A percentile compares a stretch with the other conserved stretches of the same genome.
Conservation (phyloP, 345 rosid genomes). For the Rhodamnia rubescens region DNA sequence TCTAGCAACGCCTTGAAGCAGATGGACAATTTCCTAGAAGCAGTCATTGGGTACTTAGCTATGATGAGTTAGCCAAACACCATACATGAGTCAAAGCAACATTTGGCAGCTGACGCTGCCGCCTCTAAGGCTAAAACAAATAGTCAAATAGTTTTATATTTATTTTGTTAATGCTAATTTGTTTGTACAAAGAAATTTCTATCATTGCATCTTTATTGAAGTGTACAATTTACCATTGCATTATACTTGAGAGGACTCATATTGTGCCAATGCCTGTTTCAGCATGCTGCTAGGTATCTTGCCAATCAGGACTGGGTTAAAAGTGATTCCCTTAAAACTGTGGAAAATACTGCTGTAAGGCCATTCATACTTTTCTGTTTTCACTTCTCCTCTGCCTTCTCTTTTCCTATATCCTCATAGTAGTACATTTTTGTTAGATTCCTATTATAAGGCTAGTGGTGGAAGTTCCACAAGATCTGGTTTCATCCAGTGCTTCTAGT, state of each 20-base stretch:
- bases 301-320: constrained; percentile 99
- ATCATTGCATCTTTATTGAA: background rate
- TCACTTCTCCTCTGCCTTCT: constrained; percentile 4
- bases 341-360: constrained; percentile 96
- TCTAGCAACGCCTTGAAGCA: background rate
- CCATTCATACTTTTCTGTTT: constrained; percentile 1
- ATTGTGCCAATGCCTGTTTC: constrained; percentile 6
- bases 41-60: background rate
- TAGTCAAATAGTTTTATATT: background rate
- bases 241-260: background rate
- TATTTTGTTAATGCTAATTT: background rate
- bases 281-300: constrained; percentile 99
- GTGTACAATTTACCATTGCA: background rate
- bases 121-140: background rate
- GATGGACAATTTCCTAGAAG: background rate
- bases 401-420: constrained; percentile 11
- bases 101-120: background rate
- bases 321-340: constrained; percentile 87
- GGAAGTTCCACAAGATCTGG: constrained; percentile 84
- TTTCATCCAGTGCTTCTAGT: constrained; percentile 39
- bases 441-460: constrained; percentile 94
- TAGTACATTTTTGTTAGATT: constrained; percentile 34
- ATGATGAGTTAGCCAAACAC: background rate
- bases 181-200: background rate
- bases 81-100: background rate